These are phyloP conservation scores for Xylaria sp. DNA, from an alignment of 2,329 filamentous ascomycete species.

Conservation along the genomic window DNA sequence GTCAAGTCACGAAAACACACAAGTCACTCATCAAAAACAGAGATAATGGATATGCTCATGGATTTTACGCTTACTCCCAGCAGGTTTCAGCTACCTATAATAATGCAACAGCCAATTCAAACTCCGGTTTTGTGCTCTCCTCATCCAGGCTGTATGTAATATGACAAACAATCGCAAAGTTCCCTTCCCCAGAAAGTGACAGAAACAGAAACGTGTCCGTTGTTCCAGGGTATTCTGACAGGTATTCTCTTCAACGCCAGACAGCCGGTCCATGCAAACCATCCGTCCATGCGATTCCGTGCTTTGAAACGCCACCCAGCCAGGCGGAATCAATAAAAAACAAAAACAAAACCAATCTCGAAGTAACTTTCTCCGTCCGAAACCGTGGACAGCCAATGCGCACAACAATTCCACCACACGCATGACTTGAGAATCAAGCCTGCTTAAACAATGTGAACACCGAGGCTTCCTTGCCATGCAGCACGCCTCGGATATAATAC, in stretches of 20 bases:
- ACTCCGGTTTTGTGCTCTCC: constrained; percentile 10
- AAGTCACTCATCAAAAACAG: neutral
- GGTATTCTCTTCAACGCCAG: constrained; percentile 21
- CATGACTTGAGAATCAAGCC: neutral
- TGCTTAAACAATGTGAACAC: constrained; percentile 7
- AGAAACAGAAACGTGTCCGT: neutral
- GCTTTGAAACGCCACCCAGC: constrained; percentile 5
- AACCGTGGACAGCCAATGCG: neutral
- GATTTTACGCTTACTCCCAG: neutral
- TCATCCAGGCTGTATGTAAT: neutral
- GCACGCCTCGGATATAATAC: neutral
- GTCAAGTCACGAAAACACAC: neutral
- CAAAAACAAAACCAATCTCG: constrained; percentile 12
- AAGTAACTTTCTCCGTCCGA: neutral
- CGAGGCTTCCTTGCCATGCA: neutral
- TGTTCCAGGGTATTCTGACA: constrained; percentile 24
- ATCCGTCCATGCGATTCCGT: constrained; percentile 17
- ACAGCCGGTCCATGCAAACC: constrained; percentile 18
- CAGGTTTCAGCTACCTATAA: neutral
- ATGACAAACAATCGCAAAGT: constrained; percentile 4
- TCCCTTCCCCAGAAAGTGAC: constrained; percentile 11
- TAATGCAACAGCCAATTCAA: neutral
- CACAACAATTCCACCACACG: neutral
- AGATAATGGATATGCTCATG: neutral
- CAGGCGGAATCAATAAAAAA: neutral